Evolutionary conservation across 495 filamentous ascomycete species (phyloP).

Genomic region (Annulohypoxylon stygium): DNA sequence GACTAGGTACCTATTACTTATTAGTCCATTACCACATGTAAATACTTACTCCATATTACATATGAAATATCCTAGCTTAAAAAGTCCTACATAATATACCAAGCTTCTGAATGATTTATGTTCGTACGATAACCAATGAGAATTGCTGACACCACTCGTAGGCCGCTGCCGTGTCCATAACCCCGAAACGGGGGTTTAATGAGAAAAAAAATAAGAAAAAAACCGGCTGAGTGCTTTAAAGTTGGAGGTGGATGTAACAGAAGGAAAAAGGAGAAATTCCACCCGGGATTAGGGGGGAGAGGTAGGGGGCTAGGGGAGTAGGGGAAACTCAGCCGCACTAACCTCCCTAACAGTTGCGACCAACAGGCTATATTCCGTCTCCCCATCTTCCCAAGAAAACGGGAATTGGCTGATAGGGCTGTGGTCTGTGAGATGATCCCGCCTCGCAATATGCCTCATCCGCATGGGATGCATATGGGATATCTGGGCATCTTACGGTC

Average conservation of each 20-base stretch:
- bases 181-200: slow-evolving; percentile 2
- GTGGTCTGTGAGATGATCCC: not conserved
- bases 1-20: not conserved
- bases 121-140: slow-evolving; percentile 42
- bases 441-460: slow-evolving; percentile 44
- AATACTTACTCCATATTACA: not conserved
- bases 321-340: slow-evolving; percentile 39
- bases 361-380: slow-evolving; percentile 16
- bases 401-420: slow-evolving; percentile 24
- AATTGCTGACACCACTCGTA: slow-evolving; percentile 16
- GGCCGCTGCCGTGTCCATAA: slow-evolving; percentile 11
- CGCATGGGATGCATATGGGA: slow-evolving; percentile 16
- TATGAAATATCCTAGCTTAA: not conserved
- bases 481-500: slow-evolving; percentile 14
- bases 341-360: not conserved
- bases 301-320: not conserved
- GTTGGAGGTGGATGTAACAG: not conserved
- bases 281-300: slow-evolving; percentile 11
- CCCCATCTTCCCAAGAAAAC: not conserved
- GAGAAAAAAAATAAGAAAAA: not conserved
- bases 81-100: slow-evolving; percentile 3
- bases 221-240: slow-evolving; percentile 6
- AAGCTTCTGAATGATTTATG: not conserved
- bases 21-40: slow-evolving; percentile 3
- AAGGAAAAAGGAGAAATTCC: slow-evolving; percentile 8